Evolutionary conservation across 768 basidiomycete species (phyloP).

Genomic region (Polyporus arcularius): DNA sequence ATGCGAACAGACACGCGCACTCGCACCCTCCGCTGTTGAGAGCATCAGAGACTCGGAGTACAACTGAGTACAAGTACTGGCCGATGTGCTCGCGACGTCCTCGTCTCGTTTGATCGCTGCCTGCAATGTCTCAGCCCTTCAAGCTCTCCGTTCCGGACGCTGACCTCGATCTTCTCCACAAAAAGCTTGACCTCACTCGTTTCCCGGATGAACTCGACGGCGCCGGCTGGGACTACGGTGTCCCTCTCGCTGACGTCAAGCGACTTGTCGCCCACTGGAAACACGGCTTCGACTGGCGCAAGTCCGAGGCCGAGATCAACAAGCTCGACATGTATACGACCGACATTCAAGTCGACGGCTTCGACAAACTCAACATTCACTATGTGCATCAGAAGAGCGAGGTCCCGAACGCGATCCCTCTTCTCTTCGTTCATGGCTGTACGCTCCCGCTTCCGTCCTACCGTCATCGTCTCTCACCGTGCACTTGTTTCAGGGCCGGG

Average conservation of each 20-base stretch:
- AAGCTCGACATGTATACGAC: slow-evolving; percentile 57
- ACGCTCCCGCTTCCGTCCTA: slow-evolving; percentile 16
- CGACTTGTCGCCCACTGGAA: slow-evolving; percentile 54
- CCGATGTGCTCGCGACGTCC: too few relatives aligned
- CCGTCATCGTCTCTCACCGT: not conserved
- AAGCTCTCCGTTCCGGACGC: slow-evolving; percentile 23
- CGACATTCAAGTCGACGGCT: slow-evolving; percentile 49
- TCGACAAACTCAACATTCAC: slow-evolving; percentile 53
- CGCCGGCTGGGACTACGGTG: slow-evolving; percentile 33
- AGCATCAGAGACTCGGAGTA: too few relatives aligned
- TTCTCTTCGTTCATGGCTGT: slow-evolving; percentile 67
- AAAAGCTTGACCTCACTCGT: slow-evolving; percentile 27
- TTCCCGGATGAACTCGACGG: slow-evolving; percentile 31
- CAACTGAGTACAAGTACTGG: too few relatives aligned
- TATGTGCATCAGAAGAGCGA: slow-evolving; percentile 52
- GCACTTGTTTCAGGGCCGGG: slow-evolving; percentile 52
- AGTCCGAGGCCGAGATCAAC: slow-evolving; percentile 52
- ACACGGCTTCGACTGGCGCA: slow-evolving; percentile 57
- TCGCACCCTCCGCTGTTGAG: too few relatives aligned
- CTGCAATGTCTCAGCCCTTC: slow-evolving; percentile 15
- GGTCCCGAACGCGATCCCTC: slow-evolving; percentile 10
- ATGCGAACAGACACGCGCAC: too few relatives aligned
- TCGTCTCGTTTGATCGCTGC: too few relatives aligned
- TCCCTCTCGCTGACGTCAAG: slow-evolving; percentile 48
- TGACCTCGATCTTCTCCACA: slow-evolving; percentile 22